Evolutionary conservation across 1,139 yeast species (phyloP).

Genomic region (Wickerhamomyces sp.): DNA sequence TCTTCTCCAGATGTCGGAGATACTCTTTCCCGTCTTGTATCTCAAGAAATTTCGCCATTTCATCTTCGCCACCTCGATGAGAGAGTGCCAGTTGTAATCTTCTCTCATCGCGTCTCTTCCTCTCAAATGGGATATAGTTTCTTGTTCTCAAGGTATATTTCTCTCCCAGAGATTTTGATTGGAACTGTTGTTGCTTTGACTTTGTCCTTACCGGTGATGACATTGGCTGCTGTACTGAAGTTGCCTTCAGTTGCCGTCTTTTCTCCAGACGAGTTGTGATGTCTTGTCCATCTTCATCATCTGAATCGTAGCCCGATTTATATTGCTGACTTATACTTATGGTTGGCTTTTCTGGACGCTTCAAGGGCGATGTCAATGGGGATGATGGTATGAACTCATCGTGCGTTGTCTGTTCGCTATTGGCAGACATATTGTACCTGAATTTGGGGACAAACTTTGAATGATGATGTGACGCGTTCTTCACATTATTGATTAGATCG

Average conservation of each 20-base stretch:
- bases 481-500: too few species aligned
- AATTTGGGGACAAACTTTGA: too few species aligned
- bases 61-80: constrained; percentile 11
- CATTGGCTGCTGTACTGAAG: constrained; percentile 8
- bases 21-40: constrained; percentile 1
- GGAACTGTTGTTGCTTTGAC: neutral
- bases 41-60: constrained; percentile 11
- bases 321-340: neutral
- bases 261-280: constrained; percentile 2
- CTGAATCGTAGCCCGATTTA: constrained; percentile 1
- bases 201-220: constrained; percentile 8
- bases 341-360: neutral
- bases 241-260: constrained; percentile 1
- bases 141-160: constrained; percentile 13
- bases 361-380: neutral
- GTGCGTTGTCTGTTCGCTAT: too few species aligned
- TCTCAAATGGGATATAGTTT: constrained; percentile 11
- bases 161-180: constrained; percentile 4
- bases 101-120: constrained; percentile 2
- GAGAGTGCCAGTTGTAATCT: constrained; percentile 4
- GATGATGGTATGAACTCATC: neutral
- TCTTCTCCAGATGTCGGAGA: constrained; percentile 1
- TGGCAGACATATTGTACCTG: too few species aligned
- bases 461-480: too few species aligned
- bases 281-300: neutral